Evolutionary conservation across 2,329 filamentous ascomycete genomes (phyloP), one percentile per base, ranked within the genome.

Genomic region (Claviceps lovelessii): DNA sequence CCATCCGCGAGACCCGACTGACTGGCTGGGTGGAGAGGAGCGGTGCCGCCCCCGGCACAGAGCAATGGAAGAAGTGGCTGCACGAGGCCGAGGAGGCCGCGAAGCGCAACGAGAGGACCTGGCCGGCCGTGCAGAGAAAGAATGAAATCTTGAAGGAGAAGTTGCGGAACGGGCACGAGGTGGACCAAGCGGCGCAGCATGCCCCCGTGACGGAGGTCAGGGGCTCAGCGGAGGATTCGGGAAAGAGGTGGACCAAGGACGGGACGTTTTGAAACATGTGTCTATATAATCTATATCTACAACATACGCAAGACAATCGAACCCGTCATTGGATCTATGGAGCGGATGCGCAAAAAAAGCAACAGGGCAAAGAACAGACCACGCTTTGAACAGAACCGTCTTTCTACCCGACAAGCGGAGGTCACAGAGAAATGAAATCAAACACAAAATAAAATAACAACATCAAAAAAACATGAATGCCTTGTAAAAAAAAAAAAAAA

Each of bases 31-130:
- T 79, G 2, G 67, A 68, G 55, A 69, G 72, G 45, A 75, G 72
- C 51, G 73, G 76, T 13, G 74, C 76, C 0, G 76, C 78, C 0
- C 79, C 80, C 0, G 64, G 64, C 11, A 81, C 79, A 0, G 61
- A 67, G 0, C 68, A 75, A 56, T 83, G 80, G 79, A 69, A 71
- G 49, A 58, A 65, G 54, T 83, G 80, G 80, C 68, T 83, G 6
- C 60, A 61, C 4, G 71, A 78, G 60, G 78, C 78, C 0, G 66
- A 74, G 51, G 49, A 58, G 6, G 71, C 71, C 29, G 73, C 75
- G 0, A 60, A 58, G 5, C 51, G 54, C 0, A 62, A 58, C 0
- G 60, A 72, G 2, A 62, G 64, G 17, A 31, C 53, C 0, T 81
- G 78, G 77, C 60, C 66, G 1, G 71, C 77, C 3, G 77, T 80